phyloP scores from a whole-genome alignment of 768 basidiomycete genomes.

The Lactarius indigo region DNA sequence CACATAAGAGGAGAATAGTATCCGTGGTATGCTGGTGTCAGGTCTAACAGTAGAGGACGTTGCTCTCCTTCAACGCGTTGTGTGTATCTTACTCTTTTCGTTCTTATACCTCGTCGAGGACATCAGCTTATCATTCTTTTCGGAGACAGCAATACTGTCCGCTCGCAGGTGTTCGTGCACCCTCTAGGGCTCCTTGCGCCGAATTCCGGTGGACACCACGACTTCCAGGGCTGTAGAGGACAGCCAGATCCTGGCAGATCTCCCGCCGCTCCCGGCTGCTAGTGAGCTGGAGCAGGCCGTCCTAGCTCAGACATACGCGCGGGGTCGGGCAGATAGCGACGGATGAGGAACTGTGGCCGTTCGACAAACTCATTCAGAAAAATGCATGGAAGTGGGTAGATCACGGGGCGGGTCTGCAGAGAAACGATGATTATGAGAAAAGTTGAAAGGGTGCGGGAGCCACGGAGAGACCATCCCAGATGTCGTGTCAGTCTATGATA shows the following conservation, averaged over 20 bases:
- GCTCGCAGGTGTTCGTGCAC: slow-evolving; percentile 50
- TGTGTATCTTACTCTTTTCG: slow-evolving; percentile 34
- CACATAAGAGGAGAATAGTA: slow-evolving; percentile 59
- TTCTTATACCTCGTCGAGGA: neutral
- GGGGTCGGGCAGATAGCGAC: slow-evolving; percentile 38
- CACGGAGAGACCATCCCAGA: neutral
- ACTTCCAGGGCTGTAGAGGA: slow-evolving; percentile 28
- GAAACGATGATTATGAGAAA: slow-evolving; percentile 37
- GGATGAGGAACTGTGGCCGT: slow-evolving; percentile 68
- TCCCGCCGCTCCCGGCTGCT: slow-evolving; percentile 41
- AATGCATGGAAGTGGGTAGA: slow-evolving; percentile 81
- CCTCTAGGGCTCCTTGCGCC: slow-evolving; percentile 45
- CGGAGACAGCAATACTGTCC: slow-evolving; percentile 63
- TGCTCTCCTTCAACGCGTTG: slow-evolving; percentile 63
- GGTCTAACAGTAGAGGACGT: slow-evolving; percentile 73
- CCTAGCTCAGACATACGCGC: slow-evolving; percentile 73
- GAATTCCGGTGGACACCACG: slow-evolving; percentile 26
- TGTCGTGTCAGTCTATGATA: neutral
- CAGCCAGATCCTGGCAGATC: slow-evolving; percentile 37
- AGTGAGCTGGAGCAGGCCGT: slow-evolving; percentile 37
- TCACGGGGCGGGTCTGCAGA: slow-evolving; percentile 28
- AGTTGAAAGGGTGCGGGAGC: slow-evolving; percentile 40
- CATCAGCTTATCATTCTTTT: too few relatives aligned
- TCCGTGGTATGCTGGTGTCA: slow-evolving; percentile 73
- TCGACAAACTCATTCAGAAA: slow-evolving; percentile 69